A percentile compares a stretch with the other conserved stretches of the same genome.
Evolutionary conservation across 2,329 filamentous ascomycete species (phyloP).

Genomic region (Diaporthe humulicola): DNA sequence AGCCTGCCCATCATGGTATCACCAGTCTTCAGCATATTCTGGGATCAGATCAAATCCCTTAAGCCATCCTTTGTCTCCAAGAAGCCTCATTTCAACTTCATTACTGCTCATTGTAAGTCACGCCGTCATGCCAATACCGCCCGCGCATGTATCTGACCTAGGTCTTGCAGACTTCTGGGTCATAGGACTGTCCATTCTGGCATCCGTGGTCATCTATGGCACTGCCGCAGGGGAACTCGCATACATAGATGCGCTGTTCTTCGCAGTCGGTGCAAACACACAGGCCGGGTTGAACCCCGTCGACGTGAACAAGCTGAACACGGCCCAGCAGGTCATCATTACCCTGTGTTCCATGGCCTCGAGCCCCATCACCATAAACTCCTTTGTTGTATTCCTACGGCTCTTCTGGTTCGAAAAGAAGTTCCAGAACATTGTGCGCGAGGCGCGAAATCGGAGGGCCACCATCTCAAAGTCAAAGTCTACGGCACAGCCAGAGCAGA

Average conservation of each 20-base stretch:
- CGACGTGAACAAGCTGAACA: constrained; percentile 75
- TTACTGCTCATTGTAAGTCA: constrained; percentile 80
- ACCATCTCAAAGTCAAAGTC: constrained; percentile 74
- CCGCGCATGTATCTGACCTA: background rate
- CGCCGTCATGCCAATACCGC: background rate
- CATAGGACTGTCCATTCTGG: constrained; percentile 77
- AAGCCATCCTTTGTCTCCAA: constrained; percentile 71
- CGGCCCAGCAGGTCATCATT: constrained; percentile 80
- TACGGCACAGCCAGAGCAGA: constrained; percentile 58
- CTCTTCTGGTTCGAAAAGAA: constrained; percentile 99
- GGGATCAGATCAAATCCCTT: constrained; percentile 61
- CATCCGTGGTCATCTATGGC: constrained; percentile 82
- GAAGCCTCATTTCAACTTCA: constrained; percentile 83
- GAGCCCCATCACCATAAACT: constrained; percentile 88
- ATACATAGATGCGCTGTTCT: constrained; percentile 92
- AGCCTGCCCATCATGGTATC: constrained; percentile 37
- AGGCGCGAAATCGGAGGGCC: constrained; percentile 76
- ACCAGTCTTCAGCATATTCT: constrained; percentile 45
- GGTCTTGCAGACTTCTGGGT: constrained; percentile 79
- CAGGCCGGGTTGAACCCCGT: constrained; percentile 93
- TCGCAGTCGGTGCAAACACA: constrained; percentile 86
- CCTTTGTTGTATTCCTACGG: constrained; percentile 89
- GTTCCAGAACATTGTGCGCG: constrained; percentile 85
- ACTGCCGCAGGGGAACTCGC: constrained; percentile 67
- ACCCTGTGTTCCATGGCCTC: constrained; percentile 79